phyloP scores from a whole-genome alignment of 1,139 yeast species.

The Pichiaceae sp. region DNA sequence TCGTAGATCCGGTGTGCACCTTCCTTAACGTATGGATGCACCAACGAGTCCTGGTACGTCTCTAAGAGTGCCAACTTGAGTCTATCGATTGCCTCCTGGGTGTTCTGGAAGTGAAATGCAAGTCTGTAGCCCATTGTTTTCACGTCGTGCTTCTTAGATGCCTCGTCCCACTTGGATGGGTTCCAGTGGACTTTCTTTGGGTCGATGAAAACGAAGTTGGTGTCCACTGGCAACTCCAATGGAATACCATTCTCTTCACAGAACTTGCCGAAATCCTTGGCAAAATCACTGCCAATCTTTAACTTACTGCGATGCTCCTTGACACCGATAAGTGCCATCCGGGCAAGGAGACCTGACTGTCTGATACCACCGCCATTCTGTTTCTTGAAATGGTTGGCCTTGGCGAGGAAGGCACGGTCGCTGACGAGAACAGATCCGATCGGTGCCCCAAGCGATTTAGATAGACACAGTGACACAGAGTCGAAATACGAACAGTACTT shows the following conservation, averaged over 20 bases:
- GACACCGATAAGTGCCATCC: slow-evolving; percentile 75
- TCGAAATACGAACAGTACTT: slow-evolving; percentile 80
- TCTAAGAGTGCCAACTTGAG: slow-evolving; percentile 55
- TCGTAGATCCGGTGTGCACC: slow-evolving; percentile 21
- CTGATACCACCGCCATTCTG: slow-evolving; percentile 95
- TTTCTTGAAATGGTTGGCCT: slow-evolving; percentile 82
- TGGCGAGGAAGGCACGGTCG: slow-evolving; percentile 45
- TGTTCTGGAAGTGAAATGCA: slow-evolving; percentile 79
- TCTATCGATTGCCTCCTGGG: slow-evolving; percentile 56
- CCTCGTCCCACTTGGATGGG: slow-evolving; percentile 41
- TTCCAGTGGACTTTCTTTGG: slow-evolving; percentile 50
- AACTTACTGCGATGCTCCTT: slow-evolving; percentile 63
- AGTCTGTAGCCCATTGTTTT: slow-evolving; percentile 61
- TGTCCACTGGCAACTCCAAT: slow-evolving; percentile 70
- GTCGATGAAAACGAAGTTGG: slow-evolving; percentile 82
- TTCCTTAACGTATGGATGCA: slow-evolving; percentile 15
- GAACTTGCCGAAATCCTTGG: slow-evolving; percentile 57
- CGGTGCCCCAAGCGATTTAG: slow-evolving; percentile 92
- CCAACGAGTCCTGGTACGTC: slow-evolving; percentile 39
- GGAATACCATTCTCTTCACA: slow-evolving; percentile 47
- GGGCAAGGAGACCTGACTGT: slow-evolving; percentile 77
- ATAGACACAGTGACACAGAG: slow-evolving; percentile 80
- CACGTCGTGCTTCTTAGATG: slow-evolving; percentile 47
- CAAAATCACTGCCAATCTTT: slow-evolving; percentile 51
- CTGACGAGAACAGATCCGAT: slow-evolving; percentile 88